A percentile compares a stretch with the other conserved stretches of the same genome.
phyloP scores from a whole-genome alignment of 495 filamentous ascomycete genomes.

The Daldinia vernicosa region DNA sequence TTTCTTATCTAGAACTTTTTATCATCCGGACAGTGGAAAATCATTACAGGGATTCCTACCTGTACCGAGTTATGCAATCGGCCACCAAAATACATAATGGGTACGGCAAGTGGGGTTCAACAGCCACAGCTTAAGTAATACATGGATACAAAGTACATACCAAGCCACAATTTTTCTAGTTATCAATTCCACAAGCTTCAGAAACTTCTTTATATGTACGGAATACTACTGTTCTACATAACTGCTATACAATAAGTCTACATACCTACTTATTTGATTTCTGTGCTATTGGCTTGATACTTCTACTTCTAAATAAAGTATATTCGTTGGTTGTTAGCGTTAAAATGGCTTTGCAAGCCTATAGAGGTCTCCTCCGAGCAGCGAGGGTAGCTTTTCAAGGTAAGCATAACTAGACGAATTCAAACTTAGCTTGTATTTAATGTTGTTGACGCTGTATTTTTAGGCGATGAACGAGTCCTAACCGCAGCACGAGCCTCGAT shows the following conservation, averaged over 20 bases:
- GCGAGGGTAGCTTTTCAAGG: conserved; percentile 85
- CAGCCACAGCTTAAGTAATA: not conserved
- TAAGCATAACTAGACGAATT: conserved; percentile 45
- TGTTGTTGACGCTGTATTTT: not conserved
- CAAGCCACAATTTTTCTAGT: not conserved
- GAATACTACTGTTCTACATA: not conserved
- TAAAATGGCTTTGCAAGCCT: conserved; percentile 76
- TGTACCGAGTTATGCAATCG: conserved; percentile 14
- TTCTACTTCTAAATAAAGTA: not conserved
- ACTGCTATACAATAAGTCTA: not conserved
- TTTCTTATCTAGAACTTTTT: not conserved
- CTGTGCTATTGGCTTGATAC: too few relatives aligned
- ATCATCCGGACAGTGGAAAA: not conserved
- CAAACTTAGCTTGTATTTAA: not conserved
- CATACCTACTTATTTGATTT: too few relatives aligned
- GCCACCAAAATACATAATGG: not conserved
- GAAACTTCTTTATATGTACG: not conserved
- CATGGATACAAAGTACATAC: too few relatives aligned
- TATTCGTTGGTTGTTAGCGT: not conserved
- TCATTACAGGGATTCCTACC: conserved; percentile 49
- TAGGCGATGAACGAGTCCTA: conserved; percentile 74
- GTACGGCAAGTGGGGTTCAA: too few relatives aligned
- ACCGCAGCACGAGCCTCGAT: conserved; percentile 74
- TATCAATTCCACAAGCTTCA: not conserved
- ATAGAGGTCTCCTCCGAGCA: conserved; percentile 84